Conservation (phyloP, 192 early-diverging fungal genomes). For the Phycomyces nitens region DNA sequence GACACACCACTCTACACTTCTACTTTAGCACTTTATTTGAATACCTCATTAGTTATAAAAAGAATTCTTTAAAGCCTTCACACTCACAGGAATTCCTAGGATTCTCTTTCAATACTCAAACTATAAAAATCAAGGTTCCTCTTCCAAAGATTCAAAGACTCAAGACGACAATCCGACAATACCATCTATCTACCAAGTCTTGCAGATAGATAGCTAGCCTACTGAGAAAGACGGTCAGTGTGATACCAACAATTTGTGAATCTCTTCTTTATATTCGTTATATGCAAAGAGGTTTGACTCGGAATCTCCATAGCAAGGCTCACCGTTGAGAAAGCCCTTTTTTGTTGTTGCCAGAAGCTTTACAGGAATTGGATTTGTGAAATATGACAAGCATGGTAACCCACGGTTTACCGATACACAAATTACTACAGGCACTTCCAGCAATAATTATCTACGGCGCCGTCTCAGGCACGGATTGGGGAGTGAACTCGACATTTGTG, state of each 20-base stretch:
- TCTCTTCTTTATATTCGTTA: constrained; percentile 7
- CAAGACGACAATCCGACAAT: not conserved
- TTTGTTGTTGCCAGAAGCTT: not conserved
- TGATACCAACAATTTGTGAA: constrained; percentile 18
- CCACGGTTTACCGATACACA: constrained; percentile 10
- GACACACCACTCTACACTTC: too few relatives aligned
- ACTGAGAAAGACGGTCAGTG: constrained; percentile 3
- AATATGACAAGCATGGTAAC: not conserved
- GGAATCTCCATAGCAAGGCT: not conserved
- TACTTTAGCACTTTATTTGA: too few relatives aligned
- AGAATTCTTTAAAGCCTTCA: too few relatives aligned
- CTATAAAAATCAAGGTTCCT: not conserved
- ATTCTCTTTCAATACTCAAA: constrained; percentile 7
- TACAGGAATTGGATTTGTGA: constrained; percentile 11
- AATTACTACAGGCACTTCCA: not conserved
- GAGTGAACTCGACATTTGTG: not conserved
- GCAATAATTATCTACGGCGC: not conserved
- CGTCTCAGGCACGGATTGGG: constrained; percentile 17
- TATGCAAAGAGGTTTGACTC: constrained; percentile 8
- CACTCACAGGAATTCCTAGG: constrained; percentile 16
- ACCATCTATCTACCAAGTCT: not conserved
- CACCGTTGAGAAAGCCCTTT: constrained; percentile 8
- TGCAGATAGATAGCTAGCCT: constrained; percentile 15
- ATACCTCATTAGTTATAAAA: not conserved
- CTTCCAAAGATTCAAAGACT: not conserved